Percentiles rank a stretch among this genome's conserved stretches.
These are phyloP conservation scores for Suillus occidentalis DNA, from an alignment of 768 basidiomycete genomes.

Conservation along the genomic window DNA sequence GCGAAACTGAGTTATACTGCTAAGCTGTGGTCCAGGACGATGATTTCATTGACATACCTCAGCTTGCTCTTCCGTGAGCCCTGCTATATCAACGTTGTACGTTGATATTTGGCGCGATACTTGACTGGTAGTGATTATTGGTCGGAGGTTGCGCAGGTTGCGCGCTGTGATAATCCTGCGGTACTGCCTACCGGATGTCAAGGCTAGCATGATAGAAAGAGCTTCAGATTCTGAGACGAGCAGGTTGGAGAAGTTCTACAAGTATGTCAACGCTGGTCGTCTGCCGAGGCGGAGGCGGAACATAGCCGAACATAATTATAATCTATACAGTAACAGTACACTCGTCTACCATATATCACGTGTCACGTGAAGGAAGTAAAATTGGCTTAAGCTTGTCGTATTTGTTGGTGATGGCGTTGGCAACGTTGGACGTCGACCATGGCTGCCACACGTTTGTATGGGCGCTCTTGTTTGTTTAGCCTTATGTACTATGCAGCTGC, in stretches of 20 bases:
- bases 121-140: background rate
- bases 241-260: background rate
- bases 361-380: background rate
- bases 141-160: background rate
- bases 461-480: too few species aligned
- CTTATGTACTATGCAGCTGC: background rate
- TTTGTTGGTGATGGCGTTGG: background rate
- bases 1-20: conserved; percentile 58
- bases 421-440: background rate
- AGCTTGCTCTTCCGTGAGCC: conserved; percentile 74
- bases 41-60: conserved; percentile 51
- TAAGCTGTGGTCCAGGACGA: background rate
- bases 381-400: background rate
- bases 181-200: background rate
- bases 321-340: too few species aligned
- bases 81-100: conserved; percentile 73
- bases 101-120: conserved; percentile 44
- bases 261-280: background rate
- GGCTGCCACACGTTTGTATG: background rate
- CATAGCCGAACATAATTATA: background rate
- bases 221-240: background rate
- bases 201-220: background rate
- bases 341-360: too few species aligned
- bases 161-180: background rate
- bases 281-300: background rate